Base-by-base conservation (phyloP, 176 grass and related monocot genomes). In the Chrysopogon serrulatus region DNA sequence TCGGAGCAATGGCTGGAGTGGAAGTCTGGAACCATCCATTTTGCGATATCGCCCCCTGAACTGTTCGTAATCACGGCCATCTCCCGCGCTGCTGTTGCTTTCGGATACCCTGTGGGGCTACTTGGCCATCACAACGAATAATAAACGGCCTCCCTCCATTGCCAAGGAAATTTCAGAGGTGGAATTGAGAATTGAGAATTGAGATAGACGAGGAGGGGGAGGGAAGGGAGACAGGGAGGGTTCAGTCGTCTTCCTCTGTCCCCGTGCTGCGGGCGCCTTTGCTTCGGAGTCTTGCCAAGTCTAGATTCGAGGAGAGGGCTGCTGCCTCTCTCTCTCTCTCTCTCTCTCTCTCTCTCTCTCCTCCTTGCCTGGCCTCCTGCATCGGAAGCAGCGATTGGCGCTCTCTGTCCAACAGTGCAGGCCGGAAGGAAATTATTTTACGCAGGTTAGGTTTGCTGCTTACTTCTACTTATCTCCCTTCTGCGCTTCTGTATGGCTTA, bases 171-270 rank as follows among this genome's bases (percentile, higher is more conserved):
- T 49, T 77, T 75, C 39, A 31, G 42, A 36, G 23, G 19, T 3
- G 35, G 24, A 43, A 35, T 45, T 17, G 23, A 28, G 67, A 74
- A n/a, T n/a, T n/a, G n/a, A n/a, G 24, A 43, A 35, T 45, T 17
- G 23, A 28, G 67, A 74, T 44, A 17, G 26, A 11, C 11, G 19
- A 21, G 5, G 77, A 6, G 14, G 14, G 27, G 10, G 71, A 4
- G 60, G 60, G 13, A 30, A 5, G 33, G 36, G 33, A 35, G 42
- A 42, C 65, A 37, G 57, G 14, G 81, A 66, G 63, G 24, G 16
- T 71, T 77, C 78, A 59, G 79, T 86, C 88, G 49, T 86, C 83
- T 82, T 80, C 80, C 74, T 73, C 77, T 84, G 42, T 72, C 88
- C 16, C 84, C 10, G 84, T 60, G 79, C 84, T 76, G 76, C 42